Evolutionary conservation across 257 asterid species (phyloP), one percentile per base, ranked within the genome.

Genomic region (Primulina huaijiensis): DNA sequence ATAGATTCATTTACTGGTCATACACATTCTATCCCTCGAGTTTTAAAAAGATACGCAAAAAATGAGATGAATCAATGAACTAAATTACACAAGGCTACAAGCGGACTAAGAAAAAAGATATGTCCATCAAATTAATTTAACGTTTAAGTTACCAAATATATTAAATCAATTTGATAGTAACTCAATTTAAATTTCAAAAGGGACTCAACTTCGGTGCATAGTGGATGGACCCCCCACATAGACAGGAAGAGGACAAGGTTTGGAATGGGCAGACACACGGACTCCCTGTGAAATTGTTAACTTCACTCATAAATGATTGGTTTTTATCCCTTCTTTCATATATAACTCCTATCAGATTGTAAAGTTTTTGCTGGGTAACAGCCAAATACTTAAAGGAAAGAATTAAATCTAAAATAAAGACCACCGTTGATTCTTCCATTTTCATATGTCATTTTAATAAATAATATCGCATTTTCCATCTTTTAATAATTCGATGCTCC

Each of bases 271-370:
- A 50, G 65, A 50, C 56, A 56, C 66, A 64, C 63, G 62, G 68
- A 65, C 61, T 19, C 19, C 64, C 60, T 64, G 60, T 67, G 64
- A 74, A 34, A 61, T 35, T 16, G 61, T 60, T 50, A 16, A 67
- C 62, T 50, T 46, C 69, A 38, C 25, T 19, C 59, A 61, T 74
- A 74, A 74, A 67, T 67, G 73, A 31, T 60, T 14, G 21, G 2
- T 10, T 21, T 40, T 37, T 63, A 8, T 63, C 16, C 19, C 37
- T 25, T 4, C 38, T 25, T 16, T 17, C 66, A 14, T n/a, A n/a
- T n/a, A n/a, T 2, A 17, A 62, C 25, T 16, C 27, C 12, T 31
- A 62, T 62, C 53, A 14, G 2, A 43, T 3, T 43, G 0, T 14
- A n/a, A 8, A 40, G 52, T 40, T 40, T 33, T 40, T 11, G 43